Conservation (phyloP, 352 stramenopile genomes). For the Phytopythium sindhum region DNA sequence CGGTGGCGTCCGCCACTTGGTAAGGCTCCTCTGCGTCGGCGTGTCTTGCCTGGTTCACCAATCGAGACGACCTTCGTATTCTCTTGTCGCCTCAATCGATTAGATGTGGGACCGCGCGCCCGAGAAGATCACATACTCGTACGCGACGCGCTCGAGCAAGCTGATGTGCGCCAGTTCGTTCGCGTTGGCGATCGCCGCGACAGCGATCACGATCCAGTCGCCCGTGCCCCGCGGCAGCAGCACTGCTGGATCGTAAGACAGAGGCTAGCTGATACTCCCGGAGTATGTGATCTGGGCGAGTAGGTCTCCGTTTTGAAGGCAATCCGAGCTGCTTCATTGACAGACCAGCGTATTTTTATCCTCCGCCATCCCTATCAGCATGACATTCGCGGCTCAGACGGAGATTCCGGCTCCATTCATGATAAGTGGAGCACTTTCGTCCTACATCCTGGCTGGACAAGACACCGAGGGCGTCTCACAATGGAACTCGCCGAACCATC, state of each 20-base stretch:
- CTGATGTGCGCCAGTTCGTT: slow-evolving; percentile 47
- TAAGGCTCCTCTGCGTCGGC: slow-evolving; percentile 12
- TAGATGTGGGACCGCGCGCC: slow-evolving; percentile 85
- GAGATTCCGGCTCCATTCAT: too few species aligned
- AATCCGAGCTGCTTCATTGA: not conserved
- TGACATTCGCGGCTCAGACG: not conserved
- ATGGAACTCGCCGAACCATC: not conserved
- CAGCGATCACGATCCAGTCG: slow-evolving; percentile 50
- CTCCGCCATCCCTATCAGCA: not conserved
- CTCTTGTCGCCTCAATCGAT: not conserved
- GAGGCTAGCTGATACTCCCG: too few species aligned
- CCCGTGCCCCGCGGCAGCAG: not conserved
- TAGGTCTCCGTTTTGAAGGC: not conserved
- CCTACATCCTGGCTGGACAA: not conserved
- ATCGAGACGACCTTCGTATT: not conserved
- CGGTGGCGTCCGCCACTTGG: slow-evolving; percentile 83
- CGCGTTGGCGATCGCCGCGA: slow-evolving; percentile 40
- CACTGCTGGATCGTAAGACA: not conserved
- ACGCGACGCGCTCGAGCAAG: slow-evolving; percentile 44
- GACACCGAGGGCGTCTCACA: not conserved
- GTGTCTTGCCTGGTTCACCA: not conserved
- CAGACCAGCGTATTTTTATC: not conserved
- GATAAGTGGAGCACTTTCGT: not conserved
- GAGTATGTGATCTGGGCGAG: too few species aligned
- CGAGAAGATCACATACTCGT: slow-evolving; percentile 75